Percentiles rank a stretch among this genome's conserved stretches.
phyloP scores from a whole-genome alignment of 1,139 yeast species.

The Wickerhamomyces sp. region DNA sequence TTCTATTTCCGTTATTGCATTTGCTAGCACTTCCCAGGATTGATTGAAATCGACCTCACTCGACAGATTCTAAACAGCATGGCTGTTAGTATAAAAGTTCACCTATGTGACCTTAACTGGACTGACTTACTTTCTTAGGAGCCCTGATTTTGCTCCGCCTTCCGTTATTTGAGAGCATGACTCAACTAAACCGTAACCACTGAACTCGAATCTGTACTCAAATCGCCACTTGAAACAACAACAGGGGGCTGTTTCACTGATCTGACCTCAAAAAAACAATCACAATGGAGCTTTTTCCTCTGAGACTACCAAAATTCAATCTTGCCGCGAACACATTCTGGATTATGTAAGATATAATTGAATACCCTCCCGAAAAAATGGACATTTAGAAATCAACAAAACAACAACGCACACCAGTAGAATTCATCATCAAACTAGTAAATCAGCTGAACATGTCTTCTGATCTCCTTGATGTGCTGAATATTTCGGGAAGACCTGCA shows the following conservation, averaged over 20 bases:
- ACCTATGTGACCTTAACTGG: too few relatives aligned
- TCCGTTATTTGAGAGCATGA: conserved; percentile 13
- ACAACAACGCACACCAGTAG: too few relatives aligned
- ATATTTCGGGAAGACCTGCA: conserved; percentile 41
- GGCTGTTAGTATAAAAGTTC: too few relatives aligned
- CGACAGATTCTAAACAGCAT: conserved; percentile 19
- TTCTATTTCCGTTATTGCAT: conserved; percentile 75
- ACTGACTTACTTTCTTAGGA: conserved; percentile 47
- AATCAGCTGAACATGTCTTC: conserved; percentile 33
- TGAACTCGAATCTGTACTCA: neutral
- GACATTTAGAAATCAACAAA: too few relatives aligned
- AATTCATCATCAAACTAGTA: too few relatives aligned
- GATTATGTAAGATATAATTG: too few relatives aligned
- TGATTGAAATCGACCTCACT: conserved; percentile 54
- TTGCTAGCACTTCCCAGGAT: conserved; percentile 66
- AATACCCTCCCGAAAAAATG: too few relatives aligned
- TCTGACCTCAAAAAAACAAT: too few relatives aligned
- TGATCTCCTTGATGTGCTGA: conserved; percentile 76
- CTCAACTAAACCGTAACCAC: neutral
- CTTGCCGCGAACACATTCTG: too few relatives aligned
- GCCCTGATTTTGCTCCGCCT: conserved; percentile 54
- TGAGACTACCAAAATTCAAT: too few relatives aligned
- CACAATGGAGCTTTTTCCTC: neutral
- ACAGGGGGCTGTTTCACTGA: neutral
- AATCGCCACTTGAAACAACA: neutral